These are phyloP conservation scores for Cadophora sp. DNA, from an alignment of 2,329 filamentous ascomycete species.

Conservation along the genomic window DNA sequence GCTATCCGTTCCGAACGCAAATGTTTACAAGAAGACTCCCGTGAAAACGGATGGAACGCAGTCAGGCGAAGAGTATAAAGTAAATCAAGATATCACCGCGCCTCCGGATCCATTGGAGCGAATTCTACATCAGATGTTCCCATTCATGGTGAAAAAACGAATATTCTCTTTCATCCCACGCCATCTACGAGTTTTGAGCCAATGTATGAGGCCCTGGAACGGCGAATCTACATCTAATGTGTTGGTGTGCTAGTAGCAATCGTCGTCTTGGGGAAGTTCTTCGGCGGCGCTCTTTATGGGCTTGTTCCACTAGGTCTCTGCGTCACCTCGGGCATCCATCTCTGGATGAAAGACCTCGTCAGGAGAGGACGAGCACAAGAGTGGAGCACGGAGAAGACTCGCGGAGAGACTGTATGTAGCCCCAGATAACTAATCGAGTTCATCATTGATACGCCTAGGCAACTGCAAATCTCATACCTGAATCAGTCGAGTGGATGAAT, in stretches of 20 bases:
- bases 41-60: constrained; percentile 75
- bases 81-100: constrained; percentile 87
- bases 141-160: constrained; percentile 95
- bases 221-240: constrained; percentile 74
- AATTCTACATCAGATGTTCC: constrained; percentile 92
- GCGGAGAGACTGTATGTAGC: constrained; percentile 72
- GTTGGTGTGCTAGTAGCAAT: constrained; percentile 75
- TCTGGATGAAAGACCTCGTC: constrained; percentile 90
- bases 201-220: constrained; percentile 80
- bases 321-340: constrained; percentile 78
- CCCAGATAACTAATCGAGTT: not conserved
- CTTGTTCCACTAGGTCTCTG: constrained; percentile 76
- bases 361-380: constrained; percentile 82
- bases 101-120: constrained; percentile 83
- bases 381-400: constrained; percentile 85
- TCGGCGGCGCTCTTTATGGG: constrained; percentile 79
- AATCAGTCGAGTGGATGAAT: constrained; percentile 97
- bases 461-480: constrained; percentile 86
- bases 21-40: constrained; percentile 76
- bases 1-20: constrained; percentile 89
- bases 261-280: constrained; percentile 77
- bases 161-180: constrained; percentile 93
- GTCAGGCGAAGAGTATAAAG: constrained; percentile 79
- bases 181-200: constrained; percentile 89
- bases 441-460: constrained; percentile 53